Evolutionary conservation across 768 basidiomycete genomes (phyloP).

Genomic region (Hygrophorus pudorinus): DNA sequence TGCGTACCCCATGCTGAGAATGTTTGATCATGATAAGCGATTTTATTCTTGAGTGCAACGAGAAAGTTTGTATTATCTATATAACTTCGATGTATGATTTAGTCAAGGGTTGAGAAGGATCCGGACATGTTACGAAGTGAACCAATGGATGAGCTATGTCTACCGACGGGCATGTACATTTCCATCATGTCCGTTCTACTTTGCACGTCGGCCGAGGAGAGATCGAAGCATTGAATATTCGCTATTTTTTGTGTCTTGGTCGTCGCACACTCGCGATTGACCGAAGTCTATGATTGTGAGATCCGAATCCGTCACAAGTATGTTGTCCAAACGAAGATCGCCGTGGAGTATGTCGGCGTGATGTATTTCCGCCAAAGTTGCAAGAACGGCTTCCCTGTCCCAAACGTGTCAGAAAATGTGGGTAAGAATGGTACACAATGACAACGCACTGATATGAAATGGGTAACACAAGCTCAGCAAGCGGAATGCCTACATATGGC

Average conservation of each 20-base stretch:
- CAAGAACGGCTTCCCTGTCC: no score
- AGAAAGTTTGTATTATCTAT: no score
- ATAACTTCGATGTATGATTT: no score
- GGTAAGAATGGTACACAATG: slow-evolving; percentile 1
- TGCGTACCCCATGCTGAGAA: not conserved
- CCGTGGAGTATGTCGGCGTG: slow-evolving; percentile 4
- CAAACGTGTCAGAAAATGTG: no score
- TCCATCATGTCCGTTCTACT: not conserved
- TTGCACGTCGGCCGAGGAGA: slow-evolving; percentile 3
- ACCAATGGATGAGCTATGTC: no score
- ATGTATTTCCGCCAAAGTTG: slow-evolving; percentile 4
- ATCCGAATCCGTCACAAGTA: slow-evolving; percentile 5
- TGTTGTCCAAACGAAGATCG: slow-evolving; percentile 6
- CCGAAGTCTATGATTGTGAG: slow-evolving; percentile 7
- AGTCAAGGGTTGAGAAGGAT: no score
- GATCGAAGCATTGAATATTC: slow-evolving; percentile 7
- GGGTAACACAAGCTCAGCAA: not conserved
- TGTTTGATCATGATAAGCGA: not conserved
- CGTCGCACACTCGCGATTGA: slow-evolving; percentile 4
- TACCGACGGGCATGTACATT: no score
- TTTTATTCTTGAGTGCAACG: not conserved
- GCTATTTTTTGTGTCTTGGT: slow-evolving; percentile 6
- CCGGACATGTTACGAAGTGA: no score
- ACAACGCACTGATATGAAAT: slow-evolving; percentile 3
- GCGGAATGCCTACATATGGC: slow-evolving; percentile 6